Conservation (phyloP, 1,284 basidiomycete genomes). For the Ganoderma lucidum region DNA sequence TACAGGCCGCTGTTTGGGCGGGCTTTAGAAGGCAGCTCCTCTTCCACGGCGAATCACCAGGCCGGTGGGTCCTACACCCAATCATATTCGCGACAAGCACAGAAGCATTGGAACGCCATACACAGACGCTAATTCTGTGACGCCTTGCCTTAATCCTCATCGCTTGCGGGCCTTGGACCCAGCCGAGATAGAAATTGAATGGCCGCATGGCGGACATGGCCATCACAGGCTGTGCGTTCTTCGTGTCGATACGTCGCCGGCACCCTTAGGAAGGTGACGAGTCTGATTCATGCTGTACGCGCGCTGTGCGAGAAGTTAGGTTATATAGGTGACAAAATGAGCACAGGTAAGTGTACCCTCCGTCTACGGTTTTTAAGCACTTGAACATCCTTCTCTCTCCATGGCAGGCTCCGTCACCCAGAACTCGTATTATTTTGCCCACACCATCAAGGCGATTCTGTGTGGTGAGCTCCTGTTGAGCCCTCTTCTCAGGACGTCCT, state of each 20-base stretch:
- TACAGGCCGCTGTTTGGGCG: not conserved
- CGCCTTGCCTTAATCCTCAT: not conserved
- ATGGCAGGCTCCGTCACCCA: conserved; percentile 18
- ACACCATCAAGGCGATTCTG: conserved; percentile 22
- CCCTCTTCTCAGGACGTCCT: not conserved
- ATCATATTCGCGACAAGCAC: not conserved
- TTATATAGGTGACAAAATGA: not conserved
- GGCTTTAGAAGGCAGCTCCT: not conserved
- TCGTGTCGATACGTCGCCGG: not conserved
- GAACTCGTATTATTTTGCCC: conserved; percentile 19
- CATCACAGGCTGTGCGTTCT: not conserved
- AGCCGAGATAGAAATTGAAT: not conserved
- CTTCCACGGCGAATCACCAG: not conserved
- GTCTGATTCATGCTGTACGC: not conserved
- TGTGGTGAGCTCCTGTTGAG: conserved; percentile 10
- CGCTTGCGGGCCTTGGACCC: not conserved
- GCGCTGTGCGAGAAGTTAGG: not conserved
- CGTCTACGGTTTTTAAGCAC: not conserved
- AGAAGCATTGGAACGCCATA: not conserved
- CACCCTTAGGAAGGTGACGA: not conserved
- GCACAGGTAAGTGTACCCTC: not conserved
- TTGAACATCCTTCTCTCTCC: not conserved
- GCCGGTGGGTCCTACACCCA: not conserved
- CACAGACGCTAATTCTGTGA: not conserved
- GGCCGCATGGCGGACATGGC: not conserved